Base-by-base conservation (phyloP, 208 protist species). In the Borovskyia barvae region DNA sequence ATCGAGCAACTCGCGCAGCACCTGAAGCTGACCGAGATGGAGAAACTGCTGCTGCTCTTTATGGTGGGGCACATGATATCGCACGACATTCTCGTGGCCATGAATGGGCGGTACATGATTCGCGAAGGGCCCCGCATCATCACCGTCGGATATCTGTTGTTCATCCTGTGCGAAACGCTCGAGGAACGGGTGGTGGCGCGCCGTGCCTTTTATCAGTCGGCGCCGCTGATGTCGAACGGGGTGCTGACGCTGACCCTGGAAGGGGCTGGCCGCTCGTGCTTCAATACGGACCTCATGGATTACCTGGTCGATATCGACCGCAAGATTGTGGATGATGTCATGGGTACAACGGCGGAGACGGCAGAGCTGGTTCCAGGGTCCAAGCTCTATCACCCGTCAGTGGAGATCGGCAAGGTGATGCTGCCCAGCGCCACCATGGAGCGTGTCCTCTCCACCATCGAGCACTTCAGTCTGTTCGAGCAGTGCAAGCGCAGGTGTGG, bases 271-370 rank as follows among this genome's bases (percentile, higher is more conserved):
- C 75, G 79, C 41, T 79, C 70, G 32, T 81, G 77, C 65, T 92
- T 93, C 66, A 95, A 95, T 72, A 92, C 85, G 55, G 90, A 97
- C 47, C 72, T 97, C 26, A 95, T 94, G 85, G 90, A 97, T 42
- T 97, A 92, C 63, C 53, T 82, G 51, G 84, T 89, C 17, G 87
- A 96, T 43, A 93, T 97, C 63, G 91, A 97, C 65, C 77, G 90
- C 25, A 93, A 92, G 66, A 97, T 97, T 51, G 82, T 97, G 3
- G 93, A 97, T 55, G 82, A 91, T 45, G 58, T 97, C 24, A 93
- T 94, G 85, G 91, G 91, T 30, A 88, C 80, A 12, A 80, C 92
- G 17, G 93, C 74, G 5, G 89, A 95, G 57, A 94, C 90, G 25
- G 57, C 75, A 6, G 89, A 97, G 64, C 83, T 97, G 72, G 90